A percentile compares a stretch with the other conserved stretches of the same genome.
phyloP scores from a whole-genome alignment of 2,329 filamentous ascomycete genomes.

The Beauveria sp. region DNA sequence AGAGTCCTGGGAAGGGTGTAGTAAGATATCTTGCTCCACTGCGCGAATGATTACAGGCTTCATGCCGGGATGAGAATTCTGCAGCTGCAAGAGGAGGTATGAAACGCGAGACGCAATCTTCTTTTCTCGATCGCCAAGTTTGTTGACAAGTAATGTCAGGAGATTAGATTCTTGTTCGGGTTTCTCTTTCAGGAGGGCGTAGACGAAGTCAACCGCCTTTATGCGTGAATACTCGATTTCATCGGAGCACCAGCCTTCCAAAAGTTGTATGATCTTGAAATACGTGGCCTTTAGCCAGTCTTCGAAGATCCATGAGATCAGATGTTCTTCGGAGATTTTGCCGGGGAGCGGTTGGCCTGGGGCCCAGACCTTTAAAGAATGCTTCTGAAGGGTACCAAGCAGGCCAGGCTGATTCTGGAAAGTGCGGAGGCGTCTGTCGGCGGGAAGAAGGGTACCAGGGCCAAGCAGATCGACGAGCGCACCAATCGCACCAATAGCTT shows the following conservation, averaged over 20 bases:
- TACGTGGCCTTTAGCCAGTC: constrained; percentile 93
- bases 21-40: constrained; percentile 80
- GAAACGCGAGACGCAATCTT: constrained; percentile 94
- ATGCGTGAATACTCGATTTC: constrained; percentile 91
- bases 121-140: constrained; percentile 88
- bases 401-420: constrained; percentile 77
- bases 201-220: constrained; percentile 84
- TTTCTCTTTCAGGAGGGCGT: constrained; percentile 85
- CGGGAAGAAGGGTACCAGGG: constrained; percentile 76
- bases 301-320: constrained; percentile 87
- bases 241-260: constrained; percentile 90
- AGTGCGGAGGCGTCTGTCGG: constrained; percentile 69
- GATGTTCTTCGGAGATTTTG: constrained; percentile 64
- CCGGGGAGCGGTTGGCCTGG: constrained; percentile 64
- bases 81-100: constrained; percentile 84
- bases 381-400: constrained; percentile 60
- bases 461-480: constrained; percentile 92
- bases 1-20: constrained; percentile 77
- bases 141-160: constrained; percentile 85
- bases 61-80: constrained; percentile 87
- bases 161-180: constrained; percentile 96
- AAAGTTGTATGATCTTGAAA: constrained; percentile 84
- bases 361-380: constrained; percentile 53
- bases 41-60: constrained; percentile 78
- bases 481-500: constrained; percentile 85